Base-by-base conservation (phyloP, 2,329 filamentous ascomycete genomes). In the Curvularia sp. region DNA sequence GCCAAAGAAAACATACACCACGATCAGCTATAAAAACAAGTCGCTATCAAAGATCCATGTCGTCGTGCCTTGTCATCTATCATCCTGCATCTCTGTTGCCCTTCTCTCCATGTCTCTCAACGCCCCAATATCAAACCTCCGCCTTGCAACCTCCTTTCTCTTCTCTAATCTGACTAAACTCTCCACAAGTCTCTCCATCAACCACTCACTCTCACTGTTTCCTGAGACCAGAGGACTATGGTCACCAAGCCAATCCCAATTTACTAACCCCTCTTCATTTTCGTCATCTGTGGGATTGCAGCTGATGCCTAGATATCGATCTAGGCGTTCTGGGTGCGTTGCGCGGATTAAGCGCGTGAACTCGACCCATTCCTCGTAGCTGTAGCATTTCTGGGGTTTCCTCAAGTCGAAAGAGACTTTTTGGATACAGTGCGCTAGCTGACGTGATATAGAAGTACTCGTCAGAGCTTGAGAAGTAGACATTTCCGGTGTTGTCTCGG, bases 281-380 rank as follows among this genome's bases (percentile, higher is more conserved):
- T 86, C 84, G 7, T 59, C 86, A 85, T 83, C 59, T 85, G 84
- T 67, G 44, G 50, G 54, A 28, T 38, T 56, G 44, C 10, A 48
- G 15, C 39, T 44, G 5, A 26, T 58, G 20, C 59, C 60, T 1
- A 66, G n/a, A 10, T 55, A 49, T n/a, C 51, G 53, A 33, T 68
- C 55, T 3, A 69, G 43, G 0, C 61, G 64, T 9, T 57, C 52
- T 1, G 60, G 64, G 4, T 63, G 68, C 0, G 80, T 80, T 63
- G 88, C 88, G 2, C 84, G 80, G 38, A 96, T 90, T 31, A 97
- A 82, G 22, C 86, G 85, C 7, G 93, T 88, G 67, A 92, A 95
- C 80, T 91, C 91, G 0, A 90, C 89, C 93, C 93, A 96, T 72
- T 96, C 89, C 65, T 93, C 87, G 63, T 93, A 97, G 0, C 81